Evolutionary conservation across 257 asterid genomes (phyloP).

Genomic region (Rehmannia glutinosa): DNA sequence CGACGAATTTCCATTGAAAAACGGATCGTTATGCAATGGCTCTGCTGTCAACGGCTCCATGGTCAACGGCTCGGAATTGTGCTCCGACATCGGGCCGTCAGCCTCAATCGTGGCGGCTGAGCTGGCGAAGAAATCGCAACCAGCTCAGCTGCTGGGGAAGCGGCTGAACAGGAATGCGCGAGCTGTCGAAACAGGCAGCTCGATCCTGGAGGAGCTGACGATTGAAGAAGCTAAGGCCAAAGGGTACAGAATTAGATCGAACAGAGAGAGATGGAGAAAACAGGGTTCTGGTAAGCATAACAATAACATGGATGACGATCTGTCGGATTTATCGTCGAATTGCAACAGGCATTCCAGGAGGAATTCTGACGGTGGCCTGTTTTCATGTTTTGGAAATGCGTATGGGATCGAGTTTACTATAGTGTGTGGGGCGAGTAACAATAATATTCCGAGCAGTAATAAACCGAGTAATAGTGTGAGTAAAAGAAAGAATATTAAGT

Average conservation of each 20-base stretch:
- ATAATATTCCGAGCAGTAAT: background rate
- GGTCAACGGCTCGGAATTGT: slow-evolving; percentile 53
- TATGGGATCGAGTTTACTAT: slow-evolving; percentile 66
- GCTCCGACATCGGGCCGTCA: slow-evolving; percentile 90
- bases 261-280: slow-evolving; percentile 26
- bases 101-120: slow-evolving; percentile 89
- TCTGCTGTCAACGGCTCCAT: slow-evolving; percentile 34
- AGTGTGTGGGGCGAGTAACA: slow-evolving; percentile 50
- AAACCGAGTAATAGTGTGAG: slow-evolving; percentile 19
- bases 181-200: slow-evolving; percentile 37
- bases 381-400: slow-evolving; percentile 53
- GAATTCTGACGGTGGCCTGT: slow-evolving; percentile 38
- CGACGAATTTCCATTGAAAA: slow-evolving; percentile 33
- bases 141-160: background rate
- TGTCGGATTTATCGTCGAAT: slow-evolving; percentile 21
- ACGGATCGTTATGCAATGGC: slow-evolving; percentile 38
- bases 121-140: slow-evolving; percentile 36
- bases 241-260: slow-evolving; percentile 36
- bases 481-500: slow-evolving; percentile 30
- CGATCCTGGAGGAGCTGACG: slow-evolving; percentile 56
- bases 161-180: background rate
- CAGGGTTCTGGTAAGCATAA: slow-evolving; percentile 8
- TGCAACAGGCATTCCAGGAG: slow-evolving; percentile 26
- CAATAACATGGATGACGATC: background rate
- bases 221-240: slow-evolving; percentile 54